phyloP scores from a whole-genome alignment of 805 yeast genomes.

The Monosporozyma siamensis region DNA sequence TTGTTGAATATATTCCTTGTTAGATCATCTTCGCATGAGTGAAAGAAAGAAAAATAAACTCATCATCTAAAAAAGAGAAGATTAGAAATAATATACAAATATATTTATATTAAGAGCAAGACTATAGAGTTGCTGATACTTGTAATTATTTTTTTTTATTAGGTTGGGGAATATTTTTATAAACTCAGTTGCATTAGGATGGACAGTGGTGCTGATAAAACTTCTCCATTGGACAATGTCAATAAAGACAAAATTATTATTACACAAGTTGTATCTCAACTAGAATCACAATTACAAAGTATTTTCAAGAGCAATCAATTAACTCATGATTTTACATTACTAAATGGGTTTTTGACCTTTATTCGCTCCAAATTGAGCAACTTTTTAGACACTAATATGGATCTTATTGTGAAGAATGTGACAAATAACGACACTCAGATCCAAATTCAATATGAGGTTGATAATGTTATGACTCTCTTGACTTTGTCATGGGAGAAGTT shows the following conservation, averaged over 20 bases:
- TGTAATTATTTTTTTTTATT: no score
- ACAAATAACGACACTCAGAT: constrained; percentile 7
- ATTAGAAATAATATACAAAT: neutral
- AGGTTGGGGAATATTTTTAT: no score
- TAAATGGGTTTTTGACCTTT: constrained; percentile 23
- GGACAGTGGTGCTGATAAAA: neutral
- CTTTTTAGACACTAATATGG: constrained; percentile 6
- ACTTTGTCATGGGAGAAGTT: constrained; percentile 52
- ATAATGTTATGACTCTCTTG: constrained; percentile 23
- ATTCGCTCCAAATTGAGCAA: constrained; percentile 23
- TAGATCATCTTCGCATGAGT: neutral
- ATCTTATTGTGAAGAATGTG: neutral
- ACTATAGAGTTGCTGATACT: no score
- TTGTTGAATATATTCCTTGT: no score
- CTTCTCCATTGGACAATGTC: neutral
- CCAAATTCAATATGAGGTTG: constrained; percentile 5
- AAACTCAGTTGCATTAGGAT: neutral
- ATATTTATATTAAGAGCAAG: no score
- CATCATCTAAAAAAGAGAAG: neutral
- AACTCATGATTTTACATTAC: constrained; percentile 22
- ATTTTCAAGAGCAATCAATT: constrained; percentile 20
- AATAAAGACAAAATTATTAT: constrained; percentile 6
- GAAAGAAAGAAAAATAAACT: neutral
- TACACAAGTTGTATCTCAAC: constrained; percentile 13
- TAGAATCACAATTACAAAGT: constrained; percentile 16